Evolutionary conservation across 2,329 filamentous ascomycete species (phyloP).

Genomic region (Ceratocystis cubensis): DNA sequence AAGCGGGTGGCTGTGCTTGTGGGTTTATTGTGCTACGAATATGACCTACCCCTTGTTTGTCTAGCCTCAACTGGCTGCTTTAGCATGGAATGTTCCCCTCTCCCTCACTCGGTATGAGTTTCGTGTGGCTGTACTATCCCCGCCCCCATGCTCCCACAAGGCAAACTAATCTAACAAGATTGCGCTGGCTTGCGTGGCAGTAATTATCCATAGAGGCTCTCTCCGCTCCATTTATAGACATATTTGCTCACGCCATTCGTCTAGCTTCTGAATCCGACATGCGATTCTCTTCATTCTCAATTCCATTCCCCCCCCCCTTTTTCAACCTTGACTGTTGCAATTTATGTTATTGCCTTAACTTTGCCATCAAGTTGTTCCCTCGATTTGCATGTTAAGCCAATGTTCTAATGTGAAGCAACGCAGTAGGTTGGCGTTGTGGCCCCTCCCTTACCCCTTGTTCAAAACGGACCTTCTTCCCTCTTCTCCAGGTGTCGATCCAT

Average conservation of each 20-base stretch:
- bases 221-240: background rate
- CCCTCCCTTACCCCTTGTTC: background rate
- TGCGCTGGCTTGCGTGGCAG: background rate
- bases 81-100: background rate
- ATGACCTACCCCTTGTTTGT: background rate
- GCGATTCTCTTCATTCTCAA: background rate
- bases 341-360: too few relatives aligned
- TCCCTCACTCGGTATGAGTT: background rate
- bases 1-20: slow-evolving; percentile 6
- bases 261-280: too few relatives aligned
- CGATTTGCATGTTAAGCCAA: background rate
- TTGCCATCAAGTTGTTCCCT: background rate
- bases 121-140: slow-evolving; percentile 8
- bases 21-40: background rate
- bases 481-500: background rate
- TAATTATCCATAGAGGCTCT: background rate
- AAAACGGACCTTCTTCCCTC: background rate
- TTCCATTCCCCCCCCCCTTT: too few relatives aligned
- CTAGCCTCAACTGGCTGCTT: background rate
- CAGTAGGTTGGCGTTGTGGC: background rate
- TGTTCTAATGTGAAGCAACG: background rate
- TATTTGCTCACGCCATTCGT: background rate
- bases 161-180: background rate
- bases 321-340: background rate
- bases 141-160: background rate